These are phyloP conservation scores for Blastomyces emzantsi DNA, from an alignment of 2,329 filamentous ascomycete genomes.

Conservation along the genomic window DNA sequence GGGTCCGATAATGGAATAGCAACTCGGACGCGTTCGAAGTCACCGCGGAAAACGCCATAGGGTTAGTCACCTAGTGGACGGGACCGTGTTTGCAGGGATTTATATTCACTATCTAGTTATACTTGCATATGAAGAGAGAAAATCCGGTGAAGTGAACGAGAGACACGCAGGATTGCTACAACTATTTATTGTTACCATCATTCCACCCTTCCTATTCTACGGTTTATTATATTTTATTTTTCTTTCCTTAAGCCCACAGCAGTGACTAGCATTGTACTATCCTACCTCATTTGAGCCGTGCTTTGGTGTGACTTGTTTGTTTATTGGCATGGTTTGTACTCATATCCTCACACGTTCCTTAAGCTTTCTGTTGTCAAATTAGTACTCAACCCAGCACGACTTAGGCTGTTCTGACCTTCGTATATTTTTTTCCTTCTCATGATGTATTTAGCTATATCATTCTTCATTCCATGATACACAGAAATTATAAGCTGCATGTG, in stretches of 20 bases:
- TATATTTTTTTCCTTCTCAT: neutral
- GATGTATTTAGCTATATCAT: neutral
- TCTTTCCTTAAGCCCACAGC: neutral
- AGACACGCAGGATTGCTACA: too few species aligned
- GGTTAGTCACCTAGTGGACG: neutral
- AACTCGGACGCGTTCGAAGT: constrained; percentile 5
- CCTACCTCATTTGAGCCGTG: neutral
- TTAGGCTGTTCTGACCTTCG: neutral
- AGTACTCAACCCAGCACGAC: neutral
- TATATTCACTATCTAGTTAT: neutral
- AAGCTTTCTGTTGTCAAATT: neutral
- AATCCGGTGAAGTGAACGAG: too few species aligned
- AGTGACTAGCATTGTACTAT: neutral
- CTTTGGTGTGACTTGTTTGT: neutral
- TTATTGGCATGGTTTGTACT: neutral
- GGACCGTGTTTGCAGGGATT: neutral
- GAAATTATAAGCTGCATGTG: neutral
- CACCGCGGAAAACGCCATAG: neutral
- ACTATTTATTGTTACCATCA: too few species aligned
- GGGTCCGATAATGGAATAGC: neutral
- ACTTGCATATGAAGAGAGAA: neutral
- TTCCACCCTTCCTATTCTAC: neutral
- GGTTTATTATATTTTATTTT: neutral
- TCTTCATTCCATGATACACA: neutral
- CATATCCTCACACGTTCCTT: neutral